phyloP scores from a whole-genome alignment of 148 eudicot species.

The Nyssa sinensis region DNA sequence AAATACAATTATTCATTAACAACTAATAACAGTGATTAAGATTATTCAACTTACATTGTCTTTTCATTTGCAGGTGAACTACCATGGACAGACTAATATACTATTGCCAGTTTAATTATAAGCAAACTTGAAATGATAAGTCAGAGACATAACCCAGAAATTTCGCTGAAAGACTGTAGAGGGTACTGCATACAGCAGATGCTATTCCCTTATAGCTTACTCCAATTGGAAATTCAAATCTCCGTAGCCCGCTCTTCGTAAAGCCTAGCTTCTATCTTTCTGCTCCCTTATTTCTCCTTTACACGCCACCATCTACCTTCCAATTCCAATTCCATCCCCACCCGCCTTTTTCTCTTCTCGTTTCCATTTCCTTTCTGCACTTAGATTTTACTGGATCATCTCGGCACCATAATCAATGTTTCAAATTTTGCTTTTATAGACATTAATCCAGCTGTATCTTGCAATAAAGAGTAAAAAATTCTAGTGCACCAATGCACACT shows the following conservation, averaged over 20 bases:
- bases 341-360: not conserved
- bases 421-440: too few relatives aligned
- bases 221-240: not conserved
- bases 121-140: not conserved
- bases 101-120: not conserved
- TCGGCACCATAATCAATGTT: not conserved
- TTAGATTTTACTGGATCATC: not conserved
- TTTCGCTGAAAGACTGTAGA: not conserved
- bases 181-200: not conserved
- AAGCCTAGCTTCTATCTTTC: not conserved
- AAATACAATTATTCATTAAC: too few relatives aligned
- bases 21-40: too few relatives aligned
- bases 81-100: conserved; percentile 1
- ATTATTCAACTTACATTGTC: too few relatives aligned
- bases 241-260: not conserved
- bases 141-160: conserved; percentile 2
- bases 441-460: too few relatives aligned
- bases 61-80: too few relatives aligned
- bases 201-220: not conserved
- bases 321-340: not conserved
- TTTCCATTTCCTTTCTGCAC: not conserved
- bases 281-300: not conserved
- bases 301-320: too few relatives aligned
- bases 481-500: too few relatives aligned
- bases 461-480: too few relatives aligned